Base-by-base conservation (phyloP, 2,329 filamentous ascomycete species). In the Ceratocystis papillata region DNA sequence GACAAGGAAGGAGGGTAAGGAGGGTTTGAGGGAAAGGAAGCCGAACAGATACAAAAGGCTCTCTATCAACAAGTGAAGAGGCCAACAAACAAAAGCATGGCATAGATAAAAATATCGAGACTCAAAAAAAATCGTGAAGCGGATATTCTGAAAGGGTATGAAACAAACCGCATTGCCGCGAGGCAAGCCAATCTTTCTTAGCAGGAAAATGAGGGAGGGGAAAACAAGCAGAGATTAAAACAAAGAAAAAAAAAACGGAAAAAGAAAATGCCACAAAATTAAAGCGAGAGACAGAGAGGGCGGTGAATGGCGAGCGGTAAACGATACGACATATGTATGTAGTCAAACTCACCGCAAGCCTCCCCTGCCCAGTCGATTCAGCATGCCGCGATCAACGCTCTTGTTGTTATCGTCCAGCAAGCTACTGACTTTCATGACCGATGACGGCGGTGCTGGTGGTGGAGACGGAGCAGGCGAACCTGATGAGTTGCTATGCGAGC, bases 341-440 rank as follows among this genome's bases (percentile, higher is more conserved):
- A 22, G 46, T 4, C 33, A 20, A 10, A 5, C 17, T 53, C n/a
- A 64, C n/a, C 45, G 45, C n/a, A 64, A 46, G 55, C 64, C 53
- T 3, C 45, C 41, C 45, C 61, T 61, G 57, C 61, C 50, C 50
- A 60, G 64, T 28, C 64, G 67, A 33, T 68, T 62, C 33, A 65
- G 44, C 64, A 64, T 68, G 50, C 60, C 59, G 44, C 65, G 65
- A 65, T 68, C 62, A 7, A 62, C 25, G 45, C 48, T 41, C 41
- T 63, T 64, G 37, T 63, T 64, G 37, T 50, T 62, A 25, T 55
- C 61, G 28, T 65, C 64, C 55, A 61, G 28, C 8, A 65, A 44
- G 28, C 46, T 37, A 25, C 22, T 33, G 15, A 65, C 10, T 15
- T 46, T 65, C 64, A 65, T 65, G 12, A 57, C 28, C 20, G 46